Evolutionary conservation across 129 eudicot species (phyloP).

Genomic region (Scalesia atractyloides): DNA sequence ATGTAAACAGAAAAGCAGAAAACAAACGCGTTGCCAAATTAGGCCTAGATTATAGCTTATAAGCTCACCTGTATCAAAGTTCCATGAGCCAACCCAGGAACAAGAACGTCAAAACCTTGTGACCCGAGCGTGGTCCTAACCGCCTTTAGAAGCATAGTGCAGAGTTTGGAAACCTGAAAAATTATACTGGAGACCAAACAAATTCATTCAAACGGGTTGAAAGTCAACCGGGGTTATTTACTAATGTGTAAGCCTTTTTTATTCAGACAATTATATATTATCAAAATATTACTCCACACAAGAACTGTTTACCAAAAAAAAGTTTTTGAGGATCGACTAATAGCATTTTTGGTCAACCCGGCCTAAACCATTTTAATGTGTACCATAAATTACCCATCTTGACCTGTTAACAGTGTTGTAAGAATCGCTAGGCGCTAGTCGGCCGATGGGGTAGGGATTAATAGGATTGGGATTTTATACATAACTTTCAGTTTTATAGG

Average conservation of each 20-base stretch:
- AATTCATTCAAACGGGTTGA: constrained; percentile 18
- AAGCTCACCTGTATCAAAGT: constrained; percentile 71
- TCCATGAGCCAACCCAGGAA: constrained; percentile 85
- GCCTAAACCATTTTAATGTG: background rate
- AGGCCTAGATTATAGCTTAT: background rate
- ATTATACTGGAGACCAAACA: constrained; percentile 40
- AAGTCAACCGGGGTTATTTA: background rate
- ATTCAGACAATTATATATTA: background rate
- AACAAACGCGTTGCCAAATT: constrained; percentile 4
- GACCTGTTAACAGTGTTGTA: background rate
- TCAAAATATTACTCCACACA: background rate
- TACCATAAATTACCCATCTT: background rate
- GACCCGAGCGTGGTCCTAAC: constrained; percentile 73
- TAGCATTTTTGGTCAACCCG: background rate
- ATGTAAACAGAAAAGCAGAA: background rate
- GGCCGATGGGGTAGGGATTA: no score
- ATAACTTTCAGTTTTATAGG: no score
- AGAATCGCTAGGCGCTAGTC: no score
- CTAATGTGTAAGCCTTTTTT: background rate
- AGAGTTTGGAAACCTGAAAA: constrained; percentile 94
- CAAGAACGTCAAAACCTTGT: constrained; percentile 97
- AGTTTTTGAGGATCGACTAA: background rate
- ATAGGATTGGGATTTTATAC: no score
- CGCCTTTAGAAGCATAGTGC: constrained; percentile 82
- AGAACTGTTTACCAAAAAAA: background rate